phyloP scores from a whole-genome alignment of 2,329 filamentous ascomycete genomes.

The Amesomyces nigricolor region DNA sequence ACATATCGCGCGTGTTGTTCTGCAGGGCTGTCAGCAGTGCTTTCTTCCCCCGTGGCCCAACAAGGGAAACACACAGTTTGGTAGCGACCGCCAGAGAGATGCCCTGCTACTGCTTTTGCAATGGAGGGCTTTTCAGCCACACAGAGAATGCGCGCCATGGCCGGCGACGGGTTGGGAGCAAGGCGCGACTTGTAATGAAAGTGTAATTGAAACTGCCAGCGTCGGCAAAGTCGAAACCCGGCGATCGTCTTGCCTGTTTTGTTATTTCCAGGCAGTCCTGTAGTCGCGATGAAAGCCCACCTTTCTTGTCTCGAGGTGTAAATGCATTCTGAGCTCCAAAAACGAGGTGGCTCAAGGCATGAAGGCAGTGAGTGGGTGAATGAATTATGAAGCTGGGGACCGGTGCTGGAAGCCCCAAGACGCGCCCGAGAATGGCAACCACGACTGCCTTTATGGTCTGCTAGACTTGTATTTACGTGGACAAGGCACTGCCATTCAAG shows the following conservation, averaged over 20 bases:
- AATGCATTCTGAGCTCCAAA: not conserved
- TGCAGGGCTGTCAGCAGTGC: constrained; percentile 32
- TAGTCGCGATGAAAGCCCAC: constrained; percentile 6
- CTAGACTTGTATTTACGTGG: too few relatives aligned
- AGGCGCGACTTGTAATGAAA: not conserved
- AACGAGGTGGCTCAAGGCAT: not conserved
- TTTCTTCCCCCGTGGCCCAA: constrained; percentile 4
- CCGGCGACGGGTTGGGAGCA: constrained; percentile 12
- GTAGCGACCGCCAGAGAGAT: constrained; percentile 72
- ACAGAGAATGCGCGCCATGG: constrained; percentile 50
- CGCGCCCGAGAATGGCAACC: not conserved
- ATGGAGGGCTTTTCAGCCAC: constrained; percentile 77
- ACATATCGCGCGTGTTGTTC: constrained; percentile 65
- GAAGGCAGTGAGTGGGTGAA: too few relatives aligned
- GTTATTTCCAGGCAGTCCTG: not conserved
- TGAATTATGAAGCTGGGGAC: too few relatives aligned
- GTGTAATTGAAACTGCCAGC: not conserved
- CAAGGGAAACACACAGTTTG: constrained; percentile 54
- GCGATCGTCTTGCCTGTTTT: not conserved
- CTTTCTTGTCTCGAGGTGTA: not conserved
- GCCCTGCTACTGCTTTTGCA: constrained; percentile 84
- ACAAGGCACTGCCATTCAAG: too few relatives aligned
- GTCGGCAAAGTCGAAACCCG: not conserved
- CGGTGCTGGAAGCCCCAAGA: not conserved
- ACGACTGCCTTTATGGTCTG: not conserved